Percentiles rank a stretch among this genome's conserved stretches.
phyloP scores from a whole-genome alignment of 2,329 filamentous ascomycete species.

The Pestalotiopsis sp. region DNA sequence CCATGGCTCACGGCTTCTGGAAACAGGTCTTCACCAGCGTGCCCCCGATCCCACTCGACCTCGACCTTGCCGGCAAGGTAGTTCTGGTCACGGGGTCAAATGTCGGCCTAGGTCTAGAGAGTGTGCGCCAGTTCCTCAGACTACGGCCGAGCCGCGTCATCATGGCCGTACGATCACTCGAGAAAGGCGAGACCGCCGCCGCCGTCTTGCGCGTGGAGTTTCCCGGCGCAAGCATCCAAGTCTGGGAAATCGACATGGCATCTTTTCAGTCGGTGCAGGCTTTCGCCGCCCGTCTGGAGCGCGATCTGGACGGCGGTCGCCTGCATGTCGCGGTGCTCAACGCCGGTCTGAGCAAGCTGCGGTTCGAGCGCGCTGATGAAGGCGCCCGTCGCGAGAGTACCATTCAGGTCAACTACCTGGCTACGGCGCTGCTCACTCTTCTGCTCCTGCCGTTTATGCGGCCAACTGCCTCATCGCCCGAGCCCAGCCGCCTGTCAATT shows the following conservation, averaged over 20 bases:
- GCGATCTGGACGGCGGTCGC: constrained; percentile 26
- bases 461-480: background rate
- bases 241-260: constrained; percentile 40
- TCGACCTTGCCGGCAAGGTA: constrained; percentile 27
- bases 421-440: constrained; percentile 19
- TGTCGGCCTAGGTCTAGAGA: constrained; percentile 34
- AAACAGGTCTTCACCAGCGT: constrained; percentile 9
- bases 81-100: constrained; percentile 39
- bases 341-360: constrained; percentile 20
- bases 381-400: constrained; percentile 15
- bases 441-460: constrained; percentile 18
- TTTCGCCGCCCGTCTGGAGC: constrained; percentile 29
- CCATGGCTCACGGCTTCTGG: background rate
- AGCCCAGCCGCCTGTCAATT: constrained; percentile 11
- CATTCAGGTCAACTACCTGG: constrained; percentile 24
- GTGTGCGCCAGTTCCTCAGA: constrained; percentile 34
- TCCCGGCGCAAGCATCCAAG: constrained; percentile 33
- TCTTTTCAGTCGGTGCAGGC: constrained; percentile 36
- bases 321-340: constrained; percentile 26
- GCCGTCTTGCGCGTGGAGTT: constrained; percentile 25
- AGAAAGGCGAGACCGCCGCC: constrained; percentile 36
- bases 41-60: constrained; percentile 7
- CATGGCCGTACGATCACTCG: constrained; percentile 35
- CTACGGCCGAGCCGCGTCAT: constrained; percentile 35
- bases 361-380: background rate